Evolutionary conservation across 2,329 filamentous ascomycete genomes (phyloP).

Genomic region (Tolypocladium paradoxum): DNA sequence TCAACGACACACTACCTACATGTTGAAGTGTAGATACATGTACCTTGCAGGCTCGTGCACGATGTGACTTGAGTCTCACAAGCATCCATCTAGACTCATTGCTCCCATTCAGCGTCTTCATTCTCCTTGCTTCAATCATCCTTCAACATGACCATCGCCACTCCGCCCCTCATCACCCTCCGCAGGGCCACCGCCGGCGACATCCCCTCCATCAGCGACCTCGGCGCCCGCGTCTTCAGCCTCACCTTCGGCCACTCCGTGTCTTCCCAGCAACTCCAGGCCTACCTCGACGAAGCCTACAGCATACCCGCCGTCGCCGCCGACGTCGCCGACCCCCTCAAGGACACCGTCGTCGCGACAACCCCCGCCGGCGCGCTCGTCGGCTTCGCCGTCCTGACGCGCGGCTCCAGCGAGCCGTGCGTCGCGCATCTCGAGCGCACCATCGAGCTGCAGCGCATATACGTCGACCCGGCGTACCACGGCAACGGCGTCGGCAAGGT

Average conservation of each 20-base stretch:
- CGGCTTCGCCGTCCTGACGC: constrained; percentile 30
- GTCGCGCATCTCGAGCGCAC: constrained; percentile 15
- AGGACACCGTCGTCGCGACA: constrained; percentile 15
- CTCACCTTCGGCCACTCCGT: constrained; percentile 31
- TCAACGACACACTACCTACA: no score
- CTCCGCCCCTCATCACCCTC: neutral
- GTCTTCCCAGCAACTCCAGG: constrained; percentile 21
- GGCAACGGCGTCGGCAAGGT: constrained; percentile 26
- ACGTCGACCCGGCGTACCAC: constrained; percentile 23
- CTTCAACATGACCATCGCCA: neutral
- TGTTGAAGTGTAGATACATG: no score
- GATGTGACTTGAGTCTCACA: no score
- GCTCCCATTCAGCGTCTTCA: neutral
- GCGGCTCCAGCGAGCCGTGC: constrained; percentile 26
- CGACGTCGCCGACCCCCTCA: constrained; percentile 13
- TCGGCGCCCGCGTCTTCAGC: constrained; percentile 26
- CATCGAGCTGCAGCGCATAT: constrained; percentile 32
- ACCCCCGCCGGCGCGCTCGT: constrained; percentile 12
- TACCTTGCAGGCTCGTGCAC: no score
- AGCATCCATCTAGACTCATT: no score
- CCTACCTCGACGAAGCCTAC: constrained; percentile 28
- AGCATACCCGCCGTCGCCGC: constrained; percentile 17
- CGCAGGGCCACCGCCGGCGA: constrained; percentile 9
- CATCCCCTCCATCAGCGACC: constrained; percentile 16
- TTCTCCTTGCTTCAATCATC: neutral